phyloP scores from a whole-genome alignment of 345 rosid genomes.

The Jatropha curcas region DNA sequence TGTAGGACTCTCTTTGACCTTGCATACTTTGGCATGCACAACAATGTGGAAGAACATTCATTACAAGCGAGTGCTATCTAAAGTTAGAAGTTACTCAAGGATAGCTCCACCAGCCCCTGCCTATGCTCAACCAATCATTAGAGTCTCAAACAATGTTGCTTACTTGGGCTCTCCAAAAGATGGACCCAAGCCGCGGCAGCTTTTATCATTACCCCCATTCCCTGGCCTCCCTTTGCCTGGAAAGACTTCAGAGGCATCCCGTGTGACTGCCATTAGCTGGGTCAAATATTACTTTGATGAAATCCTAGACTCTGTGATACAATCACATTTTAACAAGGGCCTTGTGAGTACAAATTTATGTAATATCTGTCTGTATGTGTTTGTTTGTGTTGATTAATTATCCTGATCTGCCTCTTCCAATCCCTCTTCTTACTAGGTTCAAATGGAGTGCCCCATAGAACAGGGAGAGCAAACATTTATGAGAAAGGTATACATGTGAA shows the following conservation, averaged over 20 bases:
- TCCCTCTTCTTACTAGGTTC: slow-evolving; percentile 42
- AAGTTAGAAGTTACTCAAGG: slow-evolving; percentile 48
- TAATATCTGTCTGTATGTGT: neutral
- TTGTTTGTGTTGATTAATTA: neutral
- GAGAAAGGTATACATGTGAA: slow-evolving; percentile 49
- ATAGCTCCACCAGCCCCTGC: slow-evolving; percentile 51
- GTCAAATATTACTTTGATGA: slow-evolving; percentile 76
- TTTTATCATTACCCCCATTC: slow-evolving; percentile 78
- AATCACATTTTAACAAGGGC: slow-evolving; percentile 82
- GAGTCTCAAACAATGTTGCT: slow-evolving; percentile 63
- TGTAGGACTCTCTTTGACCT: neutral
- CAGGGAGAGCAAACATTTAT: slow-evolving; percentile 34
- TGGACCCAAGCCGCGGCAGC: slow-evolving; percentile 81
- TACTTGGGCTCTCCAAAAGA: slow-evolving; percentile 55
- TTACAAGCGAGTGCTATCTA: neutral
- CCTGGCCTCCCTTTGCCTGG: slow-evolving; percentile 65
- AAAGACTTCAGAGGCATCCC: slow-evolving; percentile 29
- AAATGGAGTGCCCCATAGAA: slow-evolving; percentile 41
- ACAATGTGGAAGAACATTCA: slow-evolving; percentile 1
- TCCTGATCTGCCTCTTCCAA: slow-evolving; percentile 2
- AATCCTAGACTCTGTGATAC: slow-evolving; percentile 52
- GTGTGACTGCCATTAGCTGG: slow-evolving; percentile 82
- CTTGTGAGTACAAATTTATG: slow-evolving; percentile 48
- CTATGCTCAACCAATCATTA: slow-evolving; percentile 36
- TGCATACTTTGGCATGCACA: neutral